phyloP scores from a whole-genome alignment of 2,329 filamentous ascomycete species.

The Colletotrichum salicis region DNA sequence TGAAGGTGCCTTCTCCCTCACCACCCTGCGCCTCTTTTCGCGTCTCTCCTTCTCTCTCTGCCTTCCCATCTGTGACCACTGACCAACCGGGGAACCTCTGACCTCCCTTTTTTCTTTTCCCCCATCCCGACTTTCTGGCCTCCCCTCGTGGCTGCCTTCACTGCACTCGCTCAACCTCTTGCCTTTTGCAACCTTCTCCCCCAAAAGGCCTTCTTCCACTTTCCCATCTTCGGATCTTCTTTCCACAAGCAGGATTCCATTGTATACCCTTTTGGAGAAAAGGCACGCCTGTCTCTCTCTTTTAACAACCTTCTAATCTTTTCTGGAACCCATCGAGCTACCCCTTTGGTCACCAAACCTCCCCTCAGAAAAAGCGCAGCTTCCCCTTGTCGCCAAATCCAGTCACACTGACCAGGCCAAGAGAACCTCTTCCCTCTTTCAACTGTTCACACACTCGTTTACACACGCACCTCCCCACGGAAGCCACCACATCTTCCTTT shows the following conservation, averaged over 20 bases:
- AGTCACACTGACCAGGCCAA: background rate
- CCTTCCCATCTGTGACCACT: slow-evolving; percentile 1
- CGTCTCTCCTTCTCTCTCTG: background rate
- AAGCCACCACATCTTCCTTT: slow-evolving; percentile 13
- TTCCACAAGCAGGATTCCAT: slow-evolving; percentile 8
- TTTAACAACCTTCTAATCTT: slow-evolving; percentile 20
- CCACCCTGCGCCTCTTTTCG: slow-evolving; percentile 4
- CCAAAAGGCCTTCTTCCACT: slow-evolving; percentile 14
- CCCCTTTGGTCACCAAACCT: background rate
- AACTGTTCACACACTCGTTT: slow-evolving; percentile 32
- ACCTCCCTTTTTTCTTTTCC: background rate
- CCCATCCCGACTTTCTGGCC: background rate
- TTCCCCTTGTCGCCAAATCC: slow-evolving; percentile 6
- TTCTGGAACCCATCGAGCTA: background rate
- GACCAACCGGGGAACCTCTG: background rate
- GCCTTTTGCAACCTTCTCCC: slow-evolving; percentile 15
- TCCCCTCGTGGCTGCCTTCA: slow-evolving; percentile 21
- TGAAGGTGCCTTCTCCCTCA: slow-evolving; percentile 6
- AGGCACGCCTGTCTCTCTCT: slow-evolving; percentile 7
- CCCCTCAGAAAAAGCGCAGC: background rate
- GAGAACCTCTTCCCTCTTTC: slow-evolving; percentile 11
- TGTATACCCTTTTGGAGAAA: slow-evolving; percentile 11
- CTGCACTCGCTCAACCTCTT: slow-evolving; percentile 26
- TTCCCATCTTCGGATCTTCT: background rate
- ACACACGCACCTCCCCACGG: slow-evolving; percentile 14